Base-by-base conservation (phyloP, 495 filamentous ascomycete genomes). In the Aspergillus mulundensis region DNA sequence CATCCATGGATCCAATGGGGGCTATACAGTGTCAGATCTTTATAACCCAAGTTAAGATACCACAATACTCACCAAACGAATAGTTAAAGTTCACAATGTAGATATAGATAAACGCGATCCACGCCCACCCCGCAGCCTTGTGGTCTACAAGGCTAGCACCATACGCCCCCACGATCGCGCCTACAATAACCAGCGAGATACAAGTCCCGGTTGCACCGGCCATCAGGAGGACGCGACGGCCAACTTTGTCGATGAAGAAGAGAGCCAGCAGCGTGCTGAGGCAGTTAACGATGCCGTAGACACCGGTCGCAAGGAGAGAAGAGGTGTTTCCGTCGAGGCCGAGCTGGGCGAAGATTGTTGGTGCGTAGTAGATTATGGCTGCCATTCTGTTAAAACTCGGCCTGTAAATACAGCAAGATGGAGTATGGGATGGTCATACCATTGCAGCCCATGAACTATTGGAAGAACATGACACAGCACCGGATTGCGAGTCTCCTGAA, bases 31-130 rank as follows among this genome's bases (percentile, higher is more conserved):
- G 60, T 34, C 28, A 43, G 43, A n/a, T 20, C 18, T 1, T 4
- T 11, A n/a, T n/a, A n/a, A n/a, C n/a, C n/a, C n/a, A n/a, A n/a
- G n/a, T n/a, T n/a, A n/a, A n/a, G n/a, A n/a, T n/a, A n/a, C n/a
- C n/a, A 14, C 32, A 10, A 36, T 4, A 36, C 32, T 36, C 32
- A 75, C 73, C 72, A 36, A 70, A 72, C 0, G 72, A 72, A 30
- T 73, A 91, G 24, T 87, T 88, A 63, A 92, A 94, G 64, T 90
- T 86, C 40, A 89, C 73, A 61, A 91, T 87, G 62, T 90, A 94
- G 25, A 92, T 78, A 80, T 87, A 94, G 54, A 94, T 87, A 78
- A 92, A 90, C 54, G 75, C 83, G 16, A 90, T 85, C 7, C 86
- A 88, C 4, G 77, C 88, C 88, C 89, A 94, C 0, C 87, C 89